Evolutionary conservation across 441 rosid species (phyloP).

Genomic region (Euphorbia schlechtendalii): DNA sequence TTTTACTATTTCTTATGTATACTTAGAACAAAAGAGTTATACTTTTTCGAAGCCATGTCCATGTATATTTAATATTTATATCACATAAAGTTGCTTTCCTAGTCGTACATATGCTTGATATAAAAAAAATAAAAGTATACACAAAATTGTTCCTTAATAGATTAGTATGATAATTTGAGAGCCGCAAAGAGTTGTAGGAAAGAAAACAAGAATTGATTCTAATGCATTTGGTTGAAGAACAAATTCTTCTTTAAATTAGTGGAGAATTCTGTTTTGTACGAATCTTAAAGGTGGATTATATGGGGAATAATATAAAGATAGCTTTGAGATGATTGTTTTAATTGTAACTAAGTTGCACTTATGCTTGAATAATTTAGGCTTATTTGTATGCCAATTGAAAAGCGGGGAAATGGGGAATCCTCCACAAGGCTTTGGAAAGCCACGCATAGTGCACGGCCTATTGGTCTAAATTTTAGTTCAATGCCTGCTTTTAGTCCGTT

Average conservation of each 20-base stretch:
- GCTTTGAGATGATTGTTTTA: too few species aligned
- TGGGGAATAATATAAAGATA: conserved; percentile 29
- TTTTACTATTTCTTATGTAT: too few species aligned
- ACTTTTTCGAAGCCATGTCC: too few species aligned
- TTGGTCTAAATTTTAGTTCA: not conserved
- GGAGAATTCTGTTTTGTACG: conserved; percentile 21
- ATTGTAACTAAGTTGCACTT: not conserved
- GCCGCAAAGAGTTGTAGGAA: conserved; percentile 10
- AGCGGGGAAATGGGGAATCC: too few species aligned
- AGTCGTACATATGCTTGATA: not conserved
- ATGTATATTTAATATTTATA: too few species aligned
- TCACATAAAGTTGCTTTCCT: not conserved
- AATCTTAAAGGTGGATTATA: conserved; percentile 20
- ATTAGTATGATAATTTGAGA: conserved; percentile 7
- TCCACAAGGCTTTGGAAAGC: conserved; percentile 1
- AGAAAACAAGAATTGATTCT: conserved; percentile 25
- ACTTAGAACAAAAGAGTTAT: too few species aligned
- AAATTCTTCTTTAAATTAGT: conserved; percentile 27
- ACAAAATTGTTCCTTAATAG: not conserved
- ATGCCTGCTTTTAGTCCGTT: conserved; percentile 4
- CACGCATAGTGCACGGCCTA: conserved; percentile 8
- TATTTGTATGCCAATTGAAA: not conserved
- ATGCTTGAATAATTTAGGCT: not conserved
- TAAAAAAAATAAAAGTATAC: conserved; percentile 8
- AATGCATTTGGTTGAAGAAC: conserved; percentile 23